Conservation (phyloP, 2,329 filamentous ascomycete genomes). For the Phyllosticta ampelicida region DNA sequence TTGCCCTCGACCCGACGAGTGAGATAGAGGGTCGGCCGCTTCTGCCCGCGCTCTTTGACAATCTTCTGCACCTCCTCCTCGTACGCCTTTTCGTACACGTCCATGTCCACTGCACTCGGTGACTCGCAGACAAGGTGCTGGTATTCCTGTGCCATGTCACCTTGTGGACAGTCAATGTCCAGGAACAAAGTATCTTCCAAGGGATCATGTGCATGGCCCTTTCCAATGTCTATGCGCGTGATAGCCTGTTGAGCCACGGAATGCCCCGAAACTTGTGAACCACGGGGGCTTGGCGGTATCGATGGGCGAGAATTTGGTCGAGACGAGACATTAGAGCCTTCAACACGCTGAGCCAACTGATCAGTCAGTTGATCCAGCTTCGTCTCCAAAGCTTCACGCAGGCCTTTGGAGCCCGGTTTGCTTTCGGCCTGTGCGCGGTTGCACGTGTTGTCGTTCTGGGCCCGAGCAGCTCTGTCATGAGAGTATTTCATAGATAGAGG, state of each 20-base stretch:
- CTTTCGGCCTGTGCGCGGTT: slow-evolving; percentile 40
- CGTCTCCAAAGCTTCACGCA: slow-evolving; percentile 32
- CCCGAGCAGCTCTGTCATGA: slow-evolving; percentile 23
- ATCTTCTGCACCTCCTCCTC: slow-evolving; percentile 72
- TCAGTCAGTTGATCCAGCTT: slow-evolving; percentile 18
- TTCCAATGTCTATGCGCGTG: slow-evolving; percentile 15
- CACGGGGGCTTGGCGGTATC: slow-evolving; percentile 1
- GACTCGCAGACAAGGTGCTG: slow-evolving; percentile 63
- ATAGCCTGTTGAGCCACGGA: slow-evolving; percentile 1
- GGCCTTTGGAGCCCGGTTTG: slow-evolving; percentile 42
- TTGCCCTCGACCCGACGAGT: slow-evolving; percentile 39
- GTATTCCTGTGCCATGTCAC: slow-evolving; percentile 24
- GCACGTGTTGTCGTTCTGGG: slow-evolving; percentile 41
- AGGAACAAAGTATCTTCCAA: slow-evolving; percentile 58
- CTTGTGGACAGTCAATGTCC: slow-evolving; percentile 58
- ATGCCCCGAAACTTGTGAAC: background rate
- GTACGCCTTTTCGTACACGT: slow-evolving; percentile 84
- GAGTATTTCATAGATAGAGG: slow-evolving; percentile 41
- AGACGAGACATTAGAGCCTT: slow-evolving; percentile 9
- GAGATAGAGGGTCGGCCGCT: slow-evolving; percentile 46
- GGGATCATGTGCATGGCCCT: slow-evolving; percentile 54
- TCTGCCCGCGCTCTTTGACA: slow-evolving; percentile 34
- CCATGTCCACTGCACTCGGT: slow-evolving; percentile 70
- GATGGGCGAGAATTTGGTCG: slow-evolving; percentile 1
- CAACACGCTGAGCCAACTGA: slow-evolving; percentile 17